These are phyloP conservation scores for Chlamydomonas urium DNA, from an alignment of 139 green algal species.

Conservation along the genomic window DNA sequence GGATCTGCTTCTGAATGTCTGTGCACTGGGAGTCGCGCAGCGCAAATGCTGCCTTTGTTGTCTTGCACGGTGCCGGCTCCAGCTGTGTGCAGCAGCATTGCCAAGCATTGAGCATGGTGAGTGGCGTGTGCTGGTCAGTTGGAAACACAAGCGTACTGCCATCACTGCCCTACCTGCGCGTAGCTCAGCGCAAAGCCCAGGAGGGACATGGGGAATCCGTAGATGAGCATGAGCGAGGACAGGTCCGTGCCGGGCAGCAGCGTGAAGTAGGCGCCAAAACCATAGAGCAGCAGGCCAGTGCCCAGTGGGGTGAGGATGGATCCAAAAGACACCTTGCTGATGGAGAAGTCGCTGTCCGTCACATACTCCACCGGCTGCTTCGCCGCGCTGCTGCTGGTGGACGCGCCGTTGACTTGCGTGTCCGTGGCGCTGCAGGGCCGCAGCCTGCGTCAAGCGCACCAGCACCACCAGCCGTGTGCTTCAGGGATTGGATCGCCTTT, in stretches of 20 bases:
- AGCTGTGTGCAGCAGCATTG: no score
- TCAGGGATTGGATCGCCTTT: no score
- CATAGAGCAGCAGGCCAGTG: slow-evolving; percentile 71
- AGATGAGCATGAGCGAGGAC: slow-evolving; percentile 90
- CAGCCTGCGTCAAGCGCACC: no score
- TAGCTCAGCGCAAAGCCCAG: slow-evolving; percentile 94
- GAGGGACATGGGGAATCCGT: slow-evolving; percentile 92
- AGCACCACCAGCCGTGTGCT: no score
- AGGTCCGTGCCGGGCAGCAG: slow-evolving; percentile 84
- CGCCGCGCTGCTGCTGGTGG: neutral
- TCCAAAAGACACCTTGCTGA: slow-evolving; percentile 82
- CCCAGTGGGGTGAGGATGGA: slow-evolving; percentile 73
- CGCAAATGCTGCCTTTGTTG: slow-evolving; percentile 65
- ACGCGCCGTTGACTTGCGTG: no score
- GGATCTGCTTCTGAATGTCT: slow-evolving; percentile 92
- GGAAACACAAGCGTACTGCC: no score
- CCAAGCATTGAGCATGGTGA: no score
- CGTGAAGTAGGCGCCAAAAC: slow-evolving; percentile 92
- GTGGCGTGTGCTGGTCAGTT: no score
- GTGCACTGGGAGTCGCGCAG: slow-evolving; percentile 82
- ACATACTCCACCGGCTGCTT: slow-evolving; percentile 7
- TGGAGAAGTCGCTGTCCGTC: slow-evolving; percentile 49
- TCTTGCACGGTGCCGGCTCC: slow-evolving; percentile 61
- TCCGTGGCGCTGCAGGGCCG: no score
- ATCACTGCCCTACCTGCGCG: slow-evolving; percentile 48